Evolutionary conservation across 139 green algal species (phyloP).

Genomic region (Chlorella sp.): DNA sequence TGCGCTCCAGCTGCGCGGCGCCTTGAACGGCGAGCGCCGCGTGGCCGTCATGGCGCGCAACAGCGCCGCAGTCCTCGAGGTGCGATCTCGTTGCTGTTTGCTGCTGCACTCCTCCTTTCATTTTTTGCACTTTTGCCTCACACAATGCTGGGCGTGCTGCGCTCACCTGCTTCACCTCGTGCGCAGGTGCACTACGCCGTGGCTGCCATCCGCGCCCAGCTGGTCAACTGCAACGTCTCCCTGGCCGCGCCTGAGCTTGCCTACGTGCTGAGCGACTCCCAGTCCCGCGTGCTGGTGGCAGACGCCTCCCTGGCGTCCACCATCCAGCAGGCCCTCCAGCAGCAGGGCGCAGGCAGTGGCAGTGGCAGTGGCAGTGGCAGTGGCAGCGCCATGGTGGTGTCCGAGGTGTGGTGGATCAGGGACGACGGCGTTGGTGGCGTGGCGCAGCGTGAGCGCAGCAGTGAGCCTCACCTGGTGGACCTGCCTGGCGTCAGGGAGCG

Average conservation of each 20-base stretch:
- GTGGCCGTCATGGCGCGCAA: constrained; percentile 70
- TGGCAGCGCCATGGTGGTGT: neutral
- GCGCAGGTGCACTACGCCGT: constrained; percentile 76
- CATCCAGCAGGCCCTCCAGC: constrained; percentile 3
- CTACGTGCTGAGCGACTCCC: constrained; percentile 59
- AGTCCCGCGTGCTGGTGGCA: constrained; percentile 39
- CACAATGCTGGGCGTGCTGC: no score
- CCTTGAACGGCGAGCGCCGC: constrained; percentile 3
- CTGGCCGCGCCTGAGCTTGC: constrained; percentile 63
- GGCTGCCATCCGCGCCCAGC: constrained; percentile 52
- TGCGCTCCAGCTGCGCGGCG: neutral
- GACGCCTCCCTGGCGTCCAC: constrained; percentile 27
- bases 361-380: neutral
- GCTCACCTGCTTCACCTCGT: no score
- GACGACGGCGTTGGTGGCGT: neutral
- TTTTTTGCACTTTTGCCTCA: no score
- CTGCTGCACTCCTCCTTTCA: no score
- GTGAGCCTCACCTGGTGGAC: no score
- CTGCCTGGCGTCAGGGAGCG: no score
- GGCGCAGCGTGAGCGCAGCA: neutral
- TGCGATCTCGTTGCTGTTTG: no score
- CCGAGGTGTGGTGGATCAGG: constrained; percentile 12
- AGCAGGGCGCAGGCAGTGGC: no score
- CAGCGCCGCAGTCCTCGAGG: constrained; percentile 49
- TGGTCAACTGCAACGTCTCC: constrained; percentile 80